Percentiles rank a stretch among this genome's conserved stretches.
phyloP scores from a whole-genome alignment of 768 basidiomycete genomes.

The Psilocybe azurescens region DNA sequence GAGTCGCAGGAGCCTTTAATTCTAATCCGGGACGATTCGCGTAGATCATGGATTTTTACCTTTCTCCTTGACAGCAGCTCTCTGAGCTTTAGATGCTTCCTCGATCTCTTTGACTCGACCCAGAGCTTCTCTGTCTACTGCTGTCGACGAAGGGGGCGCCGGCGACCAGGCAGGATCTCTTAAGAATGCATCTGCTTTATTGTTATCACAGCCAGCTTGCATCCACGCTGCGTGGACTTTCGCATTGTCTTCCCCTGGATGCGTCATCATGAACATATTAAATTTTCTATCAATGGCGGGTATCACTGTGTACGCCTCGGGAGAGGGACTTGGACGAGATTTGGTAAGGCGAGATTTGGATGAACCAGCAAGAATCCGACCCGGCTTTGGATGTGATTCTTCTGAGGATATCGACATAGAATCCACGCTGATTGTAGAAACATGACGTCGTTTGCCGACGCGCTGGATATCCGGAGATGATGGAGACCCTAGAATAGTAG shows the following conservation, averaged over 20 bases:
- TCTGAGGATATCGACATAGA: conserved; percentile 68
- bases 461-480: conserved; percentile 66
- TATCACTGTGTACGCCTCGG: conserved; percentile 28
- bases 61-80: conserved; percentile 71
- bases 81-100: conserved; percentile 70
- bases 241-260: conserved; percentile 51
- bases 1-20: conserved; percentile 39
- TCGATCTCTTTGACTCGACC: conserved; percentile 77
- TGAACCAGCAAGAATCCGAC: conserved; percentile 44
- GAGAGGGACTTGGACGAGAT: conserved; percentile 43
- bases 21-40: conserved; percentile 65
- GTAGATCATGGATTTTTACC: conserved; percentile 87
- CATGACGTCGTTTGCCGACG: conserved; percentile 53
- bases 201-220: conserved; percentile 63
- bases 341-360: conserved; percentile 62
- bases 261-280: conserved; percentile 65
- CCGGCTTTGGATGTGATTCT: conserved; percentile 63
- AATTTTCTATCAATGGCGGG: conserved; percentile 46
- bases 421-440: conserved; percentile 40
- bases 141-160: conserved; percentile 31
- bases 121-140: conserved; percentile 39
- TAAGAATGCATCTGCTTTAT: conserved; percentile 62
- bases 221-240: conserved; percentile 71
- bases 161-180: conserved; percentile 61
- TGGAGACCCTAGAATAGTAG: conserved; percentile 49